Base-by-base conservation (phyloP, 768 basidiomycete genomes). In the Porpolomopsis calyptriformis region DNA sequence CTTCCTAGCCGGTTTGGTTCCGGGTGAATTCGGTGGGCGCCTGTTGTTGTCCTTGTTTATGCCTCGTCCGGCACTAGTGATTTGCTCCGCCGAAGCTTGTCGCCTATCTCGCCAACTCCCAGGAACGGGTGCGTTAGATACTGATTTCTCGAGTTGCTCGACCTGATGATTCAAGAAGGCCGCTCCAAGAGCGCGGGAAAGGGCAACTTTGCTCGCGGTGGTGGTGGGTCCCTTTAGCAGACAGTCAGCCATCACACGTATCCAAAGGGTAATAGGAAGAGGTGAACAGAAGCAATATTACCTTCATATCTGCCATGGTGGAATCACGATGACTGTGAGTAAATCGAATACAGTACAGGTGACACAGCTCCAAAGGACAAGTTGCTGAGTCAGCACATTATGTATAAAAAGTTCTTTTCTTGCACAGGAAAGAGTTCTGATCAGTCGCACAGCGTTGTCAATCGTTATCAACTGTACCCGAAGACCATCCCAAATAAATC, bases 81-180 rank as follows among this genome's bases (percentile, higher is more conserved):
- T 9, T 12, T 43, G 24, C 5, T 36, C 43, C 14, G 20, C 12
- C 10, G 27, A 36, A 27, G 18, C 18, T 4, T 35, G 47, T 36
- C 47, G n/a, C 40, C 41, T 48, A 26, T 41, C 40, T 65, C 81
- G 68, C 82, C 82, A 82, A 52, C 79, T 82, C 0, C 73, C 74
- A 1, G 74, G 71, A 6, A 70, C 65, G 14, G 72, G 65, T 5
- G 72, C 74, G 38, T 67, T 68, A 3, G 70, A 65, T 16, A 87
- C 82, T 0, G 80, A 70, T 62, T 83, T 82, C 67, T 91, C 87
- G 45, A 91, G 79, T 57, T 89, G 83, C 54, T 89, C 85, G 36
- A 91, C 88, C 55, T 91, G 86, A 54, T 91, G 87, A 52, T 74
- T 83, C 49, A 91, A 74, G 59, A 89, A 89, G 2, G 88, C 88